Percentiles rank a stretch among this genome's conserved stretches.
phyloP scores from a whole-genome alignment of 2,329 filamentous ascomycete species.

The Penicillium psychrosexuale region DNA sequence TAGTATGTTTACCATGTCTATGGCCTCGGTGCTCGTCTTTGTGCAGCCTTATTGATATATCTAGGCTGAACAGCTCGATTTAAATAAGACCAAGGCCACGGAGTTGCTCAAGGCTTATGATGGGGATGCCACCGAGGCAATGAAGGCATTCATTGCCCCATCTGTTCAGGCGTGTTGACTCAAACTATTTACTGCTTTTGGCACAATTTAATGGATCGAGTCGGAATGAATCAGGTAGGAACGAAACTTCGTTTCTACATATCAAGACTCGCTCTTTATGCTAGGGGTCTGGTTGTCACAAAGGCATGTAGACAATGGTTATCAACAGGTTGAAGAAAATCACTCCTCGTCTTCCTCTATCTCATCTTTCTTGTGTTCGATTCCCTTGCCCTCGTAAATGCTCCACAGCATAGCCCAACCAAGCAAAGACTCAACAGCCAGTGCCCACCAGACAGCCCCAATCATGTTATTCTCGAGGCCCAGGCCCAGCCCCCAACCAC shows the following conservation, averaged over 20 bases:
- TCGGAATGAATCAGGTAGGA: neutral
- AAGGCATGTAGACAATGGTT: neutral
- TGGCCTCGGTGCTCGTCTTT: neutral
- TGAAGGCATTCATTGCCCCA: constrained; percentile 42
- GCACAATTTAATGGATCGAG: neutral
- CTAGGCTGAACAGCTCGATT: constrained; percentile 45
- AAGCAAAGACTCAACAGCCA: constrained; percentile 53
- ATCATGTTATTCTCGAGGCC: constrained; percentile 55
- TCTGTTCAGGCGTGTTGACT: constrained; percentile 13
- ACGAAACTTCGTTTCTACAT: neutral
- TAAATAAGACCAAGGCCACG: constrained; percentile 47
- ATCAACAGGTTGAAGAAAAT: neutral
- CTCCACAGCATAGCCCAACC: constrained; percentile 59
- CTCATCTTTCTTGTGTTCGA: constrained; percentile 46
- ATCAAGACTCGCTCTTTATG: neutral
- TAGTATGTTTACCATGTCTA: constrained; percentile 36
- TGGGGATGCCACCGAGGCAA: constrained; percentile 42
- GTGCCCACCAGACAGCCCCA: constrained; percentile 57
- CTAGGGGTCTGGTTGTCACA: neutral
- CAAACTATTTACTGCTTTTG: neutral
- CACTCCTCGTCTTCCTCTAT: constrained; percentile 21
- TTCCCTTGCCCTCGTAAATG: constrained; percentile 63
- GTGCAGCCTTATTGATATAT: neutral
- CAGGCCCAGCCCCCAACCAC: constrained; percentile 53
- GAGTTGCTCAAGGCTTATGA: constrained; percentile 48